Evolutionary conservation across 768 basidiomycete species (phyloP), one percentile per base, ranked within the genome.

Genomic region (Tricholoma bakamatsutake): DNA sequence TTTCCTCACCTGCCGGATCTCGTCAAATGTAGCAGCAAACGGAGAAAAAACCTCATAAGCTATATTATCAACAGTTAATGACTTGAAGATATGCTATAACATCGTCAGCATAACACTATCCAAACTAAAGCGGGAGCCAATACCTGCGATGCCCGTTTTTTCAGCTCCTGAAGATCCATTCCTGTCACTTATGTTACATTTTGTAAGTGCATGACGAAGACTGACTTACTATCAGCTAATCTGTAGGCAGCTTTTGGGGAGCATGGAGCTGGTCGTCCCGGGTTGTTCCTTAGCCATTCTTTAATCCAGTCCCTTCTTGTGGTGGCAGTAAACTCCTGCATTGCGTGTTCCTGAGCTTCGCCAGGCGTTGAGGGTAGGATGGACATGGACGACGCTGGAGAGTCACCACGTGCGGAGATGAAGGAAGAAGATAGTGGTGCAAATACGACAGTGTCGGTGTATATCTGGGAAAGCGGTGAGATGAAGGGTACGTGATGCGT

Each of bases 221-320:
- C 12, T 46, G 21, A 73, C 85, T 64, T 60, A 91, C 90, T 81
- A 64, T 93, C 92, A 15, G 92, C 92, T 28, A 93, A 77, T 50
- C 89, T 77, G 66, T 90, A 94, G 8, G 85, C 82, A 2, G 91
- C 87, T 67, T 93, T 93, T 12, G 91, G 89, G 28, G 88, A 91
- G 63, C 89, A 90, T 21, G 78, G 78, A n/a, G 78, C 73, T 1
- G 88, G 87, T 46, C 80, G 76, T 10, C 78, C 79, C 3, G 83
- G 82, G 62, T 88, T 79, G 51, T 73, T 72, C 45, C 69, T 69
- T 64, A 78, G 75, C 90, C 90, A 93, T 46, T 79, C 77, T 58
- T 70, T 74, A 46, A 93, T 84, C 91, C 91, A 94, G 52, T 88
- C 84, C 58, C 74, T 75, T 69, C 69, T 62, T 4, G 70, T 67